These are phyloP conservation scores for Pelargonium cotyledonis DNA, from an alignment of 441 rosid species.

Conservation along the genomic window DNA sequence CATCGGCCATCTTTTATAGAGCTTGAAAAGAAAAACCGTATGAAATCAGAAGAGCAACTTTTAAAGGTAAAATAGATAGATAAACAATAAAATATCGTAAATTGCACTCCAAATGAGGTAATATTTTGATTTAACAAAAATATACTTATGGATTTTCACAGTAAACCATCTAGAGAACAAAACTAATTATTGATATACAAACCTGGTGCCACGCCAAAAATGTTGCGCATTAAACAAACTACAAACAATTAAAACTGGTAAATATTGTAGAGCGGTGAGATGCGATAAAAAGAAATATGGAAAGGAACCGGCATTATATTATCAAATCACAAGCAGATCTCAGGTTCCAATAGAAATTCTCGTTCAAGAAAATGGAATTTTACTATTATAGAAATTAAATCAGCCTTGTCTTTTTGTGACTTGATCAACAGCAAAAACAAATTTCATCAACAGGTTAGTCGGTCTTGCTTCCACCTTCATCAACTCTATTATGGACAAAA, in stretches of 20 bases:
- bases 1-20: conserved; percentile 40
- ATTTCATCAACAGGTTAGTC: neutral
- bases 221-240: neutral
- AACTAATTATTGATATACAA: neutral
- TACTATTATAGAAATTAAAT: neutral
- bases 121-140: neutral
- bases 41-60: neutral
- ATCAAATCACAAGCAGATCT: neutral
- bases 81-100: neutral
- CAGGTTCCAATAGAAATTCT: neutral
- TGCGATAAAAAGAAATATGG: neutral
- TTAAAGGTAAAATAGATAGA: neutral
- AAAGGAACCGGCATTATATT: neutral
- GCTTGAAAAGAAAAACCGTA: conserved; percentile 21
- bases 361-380: neutral
- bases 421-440: neutral
- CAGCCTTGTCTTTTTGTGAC: neutral
- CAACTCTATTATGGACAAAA: neutral
- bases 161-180: neutral
- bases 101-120: neutral
- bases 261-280: neutral
- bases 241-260: neutral
- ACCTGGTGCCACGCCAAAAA: neutral
- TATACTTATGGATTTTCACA: neutral
- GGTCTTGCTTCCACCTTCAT: neutral